These are phyloP conservation scores for Trichosporon faecale DNA, from an alignment of 1,284 basidiomycete species.

Conservation along the genomic window DNA sequence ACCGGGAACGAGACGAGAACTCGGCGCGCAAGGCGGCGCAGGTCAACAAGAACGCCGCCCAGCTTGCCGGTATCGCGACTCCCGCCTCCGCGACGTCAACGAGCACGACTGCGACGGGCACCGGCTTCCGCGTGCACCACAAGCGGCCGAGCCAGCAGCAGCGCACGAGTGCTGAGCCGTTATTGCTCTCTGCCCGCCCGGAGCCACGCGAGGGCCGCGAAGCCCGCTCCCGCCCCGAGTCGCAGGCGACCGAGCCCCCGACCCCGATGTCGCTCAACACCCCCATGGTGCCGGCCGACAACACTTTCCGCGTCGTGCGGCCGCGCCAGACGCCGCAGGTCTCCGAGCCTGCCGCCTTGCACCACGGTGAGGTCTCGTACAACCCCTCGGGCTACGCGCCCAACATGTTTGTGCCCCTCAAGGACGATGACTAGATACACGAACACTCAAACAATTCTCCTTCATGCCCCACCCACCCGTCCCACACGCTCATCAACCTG, in stretches of 20 bases:
- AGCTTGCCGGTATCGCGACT: slow-evolving; percentile 42
- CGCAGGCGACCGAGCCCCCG: not conserved
- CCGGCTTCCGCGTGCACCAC: slow-evolving; percentile 5
- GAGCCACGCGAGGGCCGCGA: not conserved
- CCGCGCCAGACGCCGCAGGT: not conserved
- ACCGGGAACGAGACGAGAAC: slow-evolving; percentile 40
- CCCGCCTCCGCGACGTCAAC: slow-evolving; percentile 15
- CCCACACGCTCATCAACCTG: not conserved
- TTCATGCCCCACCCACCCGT: not conserved
- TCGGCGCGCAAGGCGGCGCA: slow-evolving; percentile 44
- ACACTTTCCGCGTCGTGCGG: not conserved
- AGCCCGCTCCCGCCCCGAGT: not conserved
- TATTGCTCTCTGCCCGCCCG: not conserved
- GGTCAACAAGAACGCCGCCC: slow-evolving; percentile 40
- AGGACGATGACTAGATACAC: slow-evolving; percentile 1
- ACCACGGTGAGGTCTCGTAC: not conserved
- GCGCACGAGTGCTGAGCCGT: slow-evolving; percentile 1
- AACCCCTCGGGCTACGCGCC: slow-evolving; percentile 8
- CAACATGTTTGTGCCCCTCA: slow-evolving; percentile 11
- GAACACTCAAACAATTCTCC: not conserved
- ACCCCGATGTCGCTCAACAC: not conserved
- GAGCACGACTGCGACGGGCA: not conserved
- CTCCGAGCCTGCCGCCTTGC: not conserved
- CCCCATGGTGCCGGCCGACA: not conserved
- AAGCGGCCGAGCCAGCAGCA: not conserved